These are phyloP conservation scores for Eragrostis nindensis DNA, from an alignment of 176 grass and related monocot genomes.

Conservation along the genomic window DNA sequence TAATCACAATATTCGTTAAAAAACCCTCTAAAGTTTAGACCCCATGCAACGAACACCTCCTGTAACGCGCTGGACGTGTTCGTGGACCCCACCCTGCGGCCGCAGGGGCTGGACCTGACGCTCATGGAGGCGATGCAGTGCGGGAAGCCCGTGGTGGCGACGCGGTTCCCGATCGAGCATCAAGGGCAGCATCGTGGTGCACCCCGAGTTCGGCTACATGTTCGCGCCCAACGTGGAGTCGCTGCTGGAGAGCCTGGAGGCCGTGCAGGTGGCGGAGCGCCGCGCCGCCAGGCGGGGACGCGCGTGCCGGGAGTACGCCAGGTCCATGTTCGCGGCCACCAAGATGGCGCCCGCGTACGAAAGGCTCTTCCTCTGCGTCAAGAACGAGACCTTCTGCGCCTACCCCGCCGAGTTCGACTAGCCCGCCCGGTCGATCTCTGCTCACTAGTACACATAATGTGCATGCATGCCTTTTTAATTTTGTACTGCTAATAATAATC, in stretches of 20 bases:
- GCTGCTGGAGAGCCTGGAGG: conserved; percentile 72
- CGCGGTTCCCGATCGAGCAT: conserved; percentile 94
- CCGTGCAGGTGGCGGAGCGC: conserved; percentile 66
- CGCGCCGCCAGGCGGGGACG: conserved; percentile 62
- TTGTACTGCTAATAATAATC: too few relatives aligned
- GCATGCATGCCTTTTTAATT: too few relatives aligned
- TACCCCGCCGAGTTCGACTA: conserved; percentile 77
- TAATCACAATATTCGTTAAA: too few relatives aligned
- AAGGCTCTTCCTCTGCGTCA: conserved; percentile 91
- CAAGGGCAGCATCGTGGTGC: conserved; percentile 88
- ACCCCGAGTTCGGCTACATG: conserved; percentile 90
- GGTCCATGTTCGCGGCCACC: conserved; percentile 82
- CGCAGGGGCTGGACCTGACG: conserved; percentile 93
- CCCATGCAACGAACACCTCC: too few relatives aligned
- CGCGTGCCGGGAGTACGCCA: conserved; percentile 75
- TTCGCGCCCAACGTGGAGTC: conserved; percentile 92
- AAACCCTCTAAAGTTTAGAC: too few relatives aligned
- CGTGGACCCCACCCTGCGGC: conserved; percentile 91
- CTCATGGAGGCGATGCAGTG: conserved; percentile 99
- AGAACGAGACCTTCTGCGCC: conserved; percentile 76
- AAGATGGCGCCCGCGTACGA: conserved; percentile 97
- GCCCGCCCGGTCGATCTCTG: too few relatives aligned
- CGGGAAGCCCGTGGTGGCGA: conserved; percentile 83
- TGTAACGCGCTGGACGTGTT: conserved; percentile 96
- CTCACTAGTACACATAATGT: too few relatives aligned